These are phyloP conservation scores for Panaeolus cyanescens DNA, from an alignment of 768 basidiomycete species.

Conservation along the genomic window DNA sequence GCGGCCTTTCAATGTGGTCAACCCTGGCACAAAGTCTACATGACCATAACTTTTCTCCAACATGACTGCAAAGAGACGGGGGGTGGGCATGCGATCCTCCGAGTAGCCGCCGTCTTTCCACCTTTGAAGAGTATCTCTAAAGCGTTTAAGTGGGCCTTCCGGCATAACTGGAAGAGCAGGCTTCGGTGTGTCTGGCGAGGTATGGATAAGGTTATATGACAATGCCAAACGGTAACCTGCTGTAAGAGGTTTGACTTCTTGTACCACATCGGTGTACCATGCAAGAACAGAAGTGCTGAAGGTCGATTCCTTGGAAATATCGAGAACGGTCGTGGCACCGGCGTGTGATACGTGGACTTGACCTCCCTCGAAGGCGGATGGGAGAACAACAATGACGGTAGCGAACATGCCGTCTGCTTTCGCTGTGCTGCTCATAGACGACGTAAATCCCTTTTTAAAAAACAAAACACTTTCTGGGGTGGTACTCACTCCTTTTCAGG, in stretches of 20 bases:
- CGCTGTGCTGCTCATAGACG: not conserved
- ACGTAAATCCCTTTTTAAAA: too few relatives aligned
- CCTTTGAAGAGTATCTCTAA: constrained; percentile 32
- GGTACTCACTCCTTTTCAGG: not conserved
- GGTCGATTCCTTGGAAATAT: constrained; percentile 28
- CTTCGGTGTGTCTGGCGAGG: constrained; percentile 19
- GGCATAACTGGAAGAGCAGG: constrained; percentile 25
- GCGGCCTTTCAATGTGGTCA: constrained; percentile 28
- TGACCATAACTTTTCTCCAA: constrained; percentile 21
- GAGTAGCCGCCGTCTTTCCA: constrained; percentile 26
- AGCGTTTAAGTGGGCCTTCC: constrained; percentile 9
- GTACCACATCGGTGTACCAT: constrained; percentile 51
- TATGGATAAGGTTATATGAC: constrained; percentile 38
- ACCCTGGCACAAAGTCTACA: constrained; percentile 15
- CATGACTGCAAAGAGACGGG: constrained; percentile 19
- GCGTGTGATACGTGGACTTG: constrained; percentile 41
- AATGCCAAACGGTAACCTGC: constrained; percentile 47
- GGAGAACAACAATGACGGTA: constrained; percentile 43
- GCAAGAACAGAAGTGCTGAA: constrained; percentile 36
- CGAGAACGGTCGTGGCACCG: constrained; percentile 27
- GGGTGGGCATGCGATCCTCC: constrained; percentile 8
- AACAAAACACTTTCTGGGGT: too few relatives aligned
- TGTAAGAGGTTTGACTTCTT: constrained; percentile 46
- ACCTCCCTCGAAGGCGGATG: constrained; percentile 44
- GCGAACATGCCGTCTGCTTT: constrained; percentile 47